Evolutionary conservation across 768 basidiomycete species (phyloP), one percentile per base, ranked within the genome.

Genomic region (Rhizopogon vinicolor): DNA sequence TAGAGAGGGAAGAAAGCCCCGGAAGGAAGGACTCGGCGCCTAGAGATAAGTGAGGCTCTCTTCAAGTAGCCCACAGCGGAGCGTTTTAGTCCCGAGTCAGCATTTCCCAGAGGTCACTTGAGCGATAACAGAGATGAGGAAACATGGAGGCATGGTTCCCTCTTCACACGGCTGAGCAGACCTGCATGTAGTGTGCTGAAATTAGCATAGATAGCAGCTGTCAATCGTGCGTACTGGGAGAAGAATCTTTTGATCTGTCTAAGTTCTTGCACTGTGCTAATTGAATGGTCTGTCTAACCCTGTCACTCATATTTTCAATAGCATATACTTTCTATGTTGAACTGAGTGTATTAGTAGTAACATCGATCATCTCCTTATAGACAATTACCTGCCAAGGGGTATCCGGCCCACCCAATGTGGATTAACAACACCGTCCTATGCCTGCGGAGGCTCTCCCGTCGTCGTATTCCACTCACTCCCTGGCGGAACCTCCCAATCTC

Each of bases 401-500:
- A 41, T 14, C n/a, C 4, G 25, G 25, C 25, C 25, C 25, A 4
- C 25, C 25, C 40, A 22, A 37, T 49, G 16, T 25, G 19, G 13
- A 14, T 9, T 22, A 37, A 16, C 19, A 48, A 8, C 12, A 14
- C 31, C 7, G n/a, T 18, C 7, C 18, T 49, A 49, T 19, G 9
- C 48, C 5, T 16, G 35, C 9, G 48, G 48, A 5, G 48, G 5
- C 7, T 37, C 19, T 10, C 48, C 48, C 14, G 35, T 37, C 9
- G 48, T 49, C 9, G 48, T 22, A 37, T 83, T 79, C 91, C 91
- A 93, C 2, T 69, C 76, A 0, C 74, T 63, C 0, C 89, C 90
- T 16, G 75, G 70, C 0, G 87, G 86, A 0, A 93, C 77, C 0
- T 71, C 70, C 90, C 91, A 96, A 60, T 89, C 76, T 3, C 87